These are phyloP conservation scores for Daldinia bambusicola DNA, from an alignment of 495 filamentous ascomycete species.

Conservation along the genomic window DNA sequence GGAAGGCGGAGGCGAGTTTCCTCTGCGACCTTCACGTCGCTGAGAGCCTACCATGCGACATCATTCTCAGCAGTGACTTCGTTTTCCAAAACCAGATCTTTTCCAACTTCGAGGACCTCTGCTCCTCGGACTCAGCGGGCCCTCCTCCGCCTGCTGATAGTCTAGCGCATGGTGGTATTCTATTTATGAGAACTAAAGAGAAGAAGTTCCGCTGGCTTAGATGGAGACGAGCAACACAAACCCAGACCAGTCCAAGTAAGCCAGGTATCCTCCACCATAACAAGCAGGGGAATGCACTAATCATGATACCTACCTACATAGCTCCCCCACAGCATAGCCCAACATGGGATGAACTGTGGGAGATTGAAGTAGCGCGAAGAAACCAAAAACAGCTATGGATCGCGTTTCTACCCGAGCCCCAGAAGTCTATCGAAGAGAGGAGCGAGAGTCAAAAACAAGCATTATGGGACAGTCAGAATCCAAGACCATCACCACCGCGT, in stretches of 20 bases:
- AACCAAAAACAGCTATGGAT: neutral
- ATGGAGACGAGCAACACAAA: too few relatives aligned
- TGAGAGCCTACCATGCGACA: neutral
- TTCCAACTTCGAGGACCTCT: neutral
- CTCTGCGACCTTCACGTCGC: neutral
- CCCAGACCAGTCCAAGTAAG: neutral
- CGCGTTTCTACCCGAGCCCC: neutral
- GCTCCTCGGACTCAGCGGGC: neutral
- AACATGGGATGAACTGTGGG: neutral
- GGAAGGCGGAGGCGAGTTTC: neutral
- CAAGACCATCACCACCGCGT: neutral
- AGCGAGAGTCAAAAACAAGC: neutral
- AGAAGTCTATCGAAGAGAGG: slow-evolving; percentile 1
- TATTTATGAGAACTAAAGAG: neutral
- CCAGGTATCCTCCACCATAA: neutral
- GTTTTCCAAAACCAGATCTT: neutral
- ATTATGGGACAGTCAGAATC: neutral
- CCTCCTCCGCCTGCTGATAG: neutral
- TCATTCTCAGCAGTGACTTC: neutral
- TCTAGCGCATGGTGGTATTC: neutral
- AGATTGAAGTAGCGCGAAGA: neutral
- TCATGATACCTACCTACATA: too few relatives aligned
- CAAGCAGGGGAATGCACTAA: neutral
- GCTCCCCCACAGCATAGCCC: neutral
- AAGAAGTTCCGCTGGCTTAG: neutral